Evolutionary conservation across 73 alveolate species (phyloP), one percentile per base, ranked within the genome.

Genomic region (Paraurostyla sp.): DNA sequence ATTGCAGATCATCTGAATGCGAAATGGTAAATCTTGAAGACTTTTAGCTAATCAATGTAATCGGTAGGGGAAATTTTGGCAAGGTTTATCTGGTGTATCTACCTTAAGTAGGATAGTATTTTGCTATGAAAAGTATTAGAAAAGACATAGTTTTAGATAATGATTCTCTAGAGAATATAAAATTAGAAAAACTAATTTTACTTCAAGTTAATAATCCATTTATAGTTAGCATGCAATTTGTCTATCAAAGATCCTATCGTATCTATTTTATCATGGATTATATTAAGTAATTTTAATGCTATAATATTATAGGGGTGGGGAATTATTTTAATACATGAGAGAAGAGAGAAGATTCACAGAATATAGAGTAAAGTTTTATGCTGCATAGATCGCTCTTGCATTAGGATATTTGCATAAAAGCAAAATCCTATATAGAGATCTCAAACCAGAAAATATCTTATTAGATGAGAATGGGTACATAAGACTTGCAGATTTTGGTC

Each of bases 401-500:
- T 62, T 91, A 60, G 96, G 91, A 62, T 91, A 91, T 58, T 60
- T 91, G 41, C 96, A 91, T 76, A 85, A 87, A 0, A 85, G 87
- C 86, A 85, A 91, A 65, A 86, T 91, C 46, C 78, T 91, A 27
- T 92, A 91, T 76, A 38, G 96, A 45, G 96, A 91, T 85, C 73
- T 91, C 43, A 91, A 91, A 57, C 96, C 96, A n/a, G 96, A 91
- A 76, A 91, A 91, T 85, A 76, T 91, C 43, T 85, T 91, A 15
- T 22, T 91, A 57, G 92, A 91, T 60, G 54, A 60, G 18, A 60
- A 85, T 59, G 96, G 96, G 46, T 91, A 85, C 75, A 92, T 91
- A n/a, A 91, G 88, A 86, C 71, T 91, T 46, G 91, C 96, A 16
- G 96, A 91, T 80, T 91, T 91, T 75, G 96, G 96, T 29, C 68